Conservation (phyloP, 2,329 filamentous ascomycete species). For the Basipetospora chlamydospora region DNA sequence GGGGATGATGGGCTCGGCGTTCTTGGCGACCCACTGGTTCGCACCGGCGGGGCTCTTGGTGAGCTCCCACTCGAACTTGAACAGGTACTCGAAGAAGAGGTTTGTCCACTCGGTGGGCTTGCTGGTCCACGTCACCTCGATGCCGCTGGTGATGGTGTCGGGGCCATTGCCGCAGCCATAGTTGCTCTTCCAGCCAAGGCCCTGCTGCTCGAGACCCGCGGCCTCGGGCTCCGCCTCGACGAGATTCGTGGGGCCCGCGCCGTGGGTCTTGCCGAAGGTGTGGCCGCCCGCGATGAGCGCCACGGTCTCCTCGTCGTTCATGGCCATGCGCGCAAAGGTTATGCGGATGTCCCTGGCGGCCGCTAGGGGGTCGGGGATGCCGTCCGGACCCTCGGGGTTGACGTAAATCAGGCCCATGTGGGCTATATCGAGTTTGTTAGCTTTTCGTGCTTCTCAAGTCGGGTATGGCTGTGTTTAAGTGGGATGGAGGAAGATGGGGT, state of each 20-base stretch:
- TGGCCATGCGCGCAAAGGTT: slow-evolving; percentile 67
- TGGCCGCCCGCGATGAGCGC: slow-evolving; percentile 68
- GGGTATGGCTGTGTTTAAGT: too few relatives aligned
- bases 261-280: slow-evolving; percentile 70
- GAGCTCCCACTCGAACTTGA: slow-evolving; percentile 65
- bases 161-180: slow-evolving; percentile 52
- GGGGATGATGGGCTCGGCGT: slow-evolving; percentile 50
- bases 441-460: too few relatives aligned
- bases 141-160: slow-evolving; percentile 59
- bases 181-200: slow-evolving; percentile 58
- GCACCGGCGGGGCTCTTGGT: slow-evolving; percentile 63
- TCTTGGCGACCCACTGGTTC: slow-evolving; percentile 64
- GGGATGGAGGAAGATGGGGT: too few relatives aligned
- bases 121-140: slow-evolving; percentile 69
- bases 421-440: too few relatives aligned
- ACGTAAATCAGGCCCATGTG: slow-evolving; percentile 68
- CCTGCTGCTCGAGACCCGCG: slow-evolving; percentile 49
- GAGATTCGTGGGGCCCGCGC: slow-evolving; percentile 48
- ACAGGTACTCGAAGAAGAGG: slow-evolving; percentile 60
- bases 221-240: slow-evolving; percentile 54
- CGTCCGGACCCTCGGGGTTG: slow-evolving; percentile 66
- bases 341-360: slow-evolving; percentile 58
- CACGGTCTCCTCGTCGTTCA: slow-evolving; percentile 72
- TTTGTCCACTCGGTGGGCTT: slow-evolving; percentile 66
- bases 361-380: slow-evolving; percentile 52